These are phyloP conservation scores for Casaregolazyma lundiana DNA, from an alignment of 1,139 yeast genomes.

Conservation along the genomic window DNA sequence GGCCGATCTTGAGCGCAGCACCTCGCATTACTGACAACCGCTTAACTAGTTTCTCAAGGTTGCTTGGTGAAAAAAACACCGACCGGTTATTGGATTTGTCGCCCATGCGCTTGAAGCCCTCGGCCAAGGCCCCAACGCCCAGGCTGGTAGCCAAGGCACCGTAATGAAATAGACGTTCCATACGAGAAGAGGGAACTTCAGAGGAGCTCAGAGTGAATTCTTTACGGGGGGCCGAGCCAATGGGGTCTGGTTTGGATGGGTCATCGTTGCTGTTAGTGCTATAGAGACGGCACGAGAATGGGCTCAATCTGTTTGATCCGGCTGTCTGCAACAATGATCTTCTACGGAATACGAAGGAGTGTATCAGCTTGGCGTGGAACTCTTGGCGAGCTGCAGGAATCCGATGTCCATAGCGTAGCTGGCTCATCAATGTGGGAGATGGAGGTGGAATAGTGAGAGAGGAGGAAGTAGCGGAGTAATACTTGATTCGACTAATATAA, in stretches of 20 bases:
- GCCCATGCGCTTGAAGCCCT: slow-evolving; percentile 63
- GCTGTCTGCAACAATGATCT: background rate
- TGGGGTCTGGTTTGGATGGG: background rate
- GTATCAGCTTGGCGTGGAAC: background rate
- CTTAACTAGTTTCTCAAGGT: slow-evolving; percentile 81
- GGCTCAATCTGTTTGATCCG: background rate
- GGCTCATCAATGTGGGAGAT: background rate
- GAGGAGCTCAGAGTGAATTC: slow-evolving; percentile 51
- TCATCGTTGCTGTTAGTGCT: background rate
- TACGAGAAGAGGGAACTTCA: slow-evolving; percentile 80
- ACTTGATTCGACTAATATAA: no score
- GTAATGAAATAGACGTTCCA: slow-evolving; percentile 85
- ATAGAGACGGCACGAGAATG: background rate
- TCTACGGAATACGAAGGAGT: background rate
- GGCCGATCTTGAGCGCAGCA: slow-evolving; percentile 95
- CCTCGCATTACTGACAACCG: slow-evolving; percentile 95
- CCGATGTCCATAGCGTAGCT: background rate
- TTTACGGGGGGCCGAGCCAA: slow-evolving; percentile 29
- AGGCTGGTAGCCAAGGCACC: slow-evolving; percentile 91
- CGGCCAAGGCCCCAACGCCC: slow-evolving; percentile 79
- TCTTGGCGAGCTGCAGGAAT: background rate
- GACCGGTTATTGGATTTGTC: slow-evolving; percentile 47
- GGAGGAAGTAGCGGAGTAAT: no score
- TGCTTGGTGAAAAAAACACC: slow-evolving; percentile 69
- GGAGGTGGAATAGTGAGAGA: background rate